Percentiles rank a stretch among this genome's conserved stretches.
These are phyloP conservation scores for sorghum (Sorghum bicolor) DNA, from an alignment of 176 grass and related monocot species.

Conservation along the genomic window Sorghum_bicolor_NCBIv3 NC_012870.2:4485501-4486000, in stretches of 20 bases:
- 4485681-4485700: constrained; percentile 37
- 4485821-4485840: not conserved
- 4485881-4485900: not conserved
- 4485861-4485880: constrained; percentile 51
- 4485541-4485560: constrained; percentile 15
- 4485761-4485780: constrained; percentile 40
- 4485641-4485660: not conserved
- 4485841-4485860: not conserved
- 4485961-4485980: not conserved
- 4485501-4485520: constrained; percentile 26
- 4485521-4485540: constrained; percentile 44
- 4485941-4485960: constrained; percentile 30
- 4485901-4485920: constrained; percentile 2
- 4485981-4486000: not conserved
- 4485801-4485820: not conserved
- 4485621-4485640: constrained; percentile 3
- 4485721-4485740: not conserved
- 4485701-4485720: constrained; percentile 23
- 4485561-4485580: constrained; percentile 7
- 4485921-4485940: constrained; percentile 32
- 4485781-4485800: not conserved
- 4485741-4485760: constrained; percentile 60
- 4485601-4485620: constrained; percentile 19
- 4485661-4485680: not conserved
- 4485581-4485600: constrained; percentile 3